Evolutionary conservation across 306 rosid species (phyloP), one percentile per base, ranked within the genome.

Genomic region (Calophaca sinica): DNA sequence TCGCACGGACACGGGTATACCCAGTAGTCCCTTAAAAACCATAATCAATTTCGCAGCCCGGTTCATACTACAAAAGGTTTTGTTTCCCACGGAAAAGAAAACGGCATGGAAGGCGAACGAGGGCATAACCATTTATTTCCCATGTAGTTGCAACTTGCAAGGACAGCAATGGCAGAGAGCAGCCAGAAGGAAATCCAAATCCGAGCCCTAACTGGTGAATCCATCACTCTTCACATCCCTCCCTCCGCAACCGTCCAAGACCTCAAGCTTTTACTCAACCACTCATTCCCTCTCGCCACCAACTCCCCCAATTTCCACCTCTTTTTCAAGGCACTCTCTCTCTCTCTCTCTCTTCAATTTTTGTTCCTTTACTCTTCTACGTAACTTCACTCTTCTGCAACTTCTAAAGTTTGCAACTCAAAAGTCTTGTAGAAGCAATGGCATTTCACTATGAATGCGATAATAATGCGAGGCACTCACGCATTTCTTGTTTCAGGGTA

Each of bases 301-400:
- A 57, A 29, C 51, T 83, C 84, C 80, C 86, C 91, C 81, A 83
- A 84, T 84, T 94, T 94, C 64, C 97, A 94, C 82, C 90, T 88
- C n/a, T 94, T 90, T 49, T 86, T 80, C 79, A 87, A 87, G 98
- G 97, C 49, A 85, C 70, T 1, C 52, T 1, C 58, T 8, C 44
- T 33, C 58, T 33, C 58, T 7, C 10, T 29, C 15, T 26, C 68
- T 20, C n/a, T 33, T n/a, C 4, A 8, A 33, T 12, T 44, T 44
- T 44, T 44, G 5, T 0, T 20, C 26, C 26, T 7, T 52, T 2
- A 8, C 6, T 35, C 9, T 46, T 42, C 6, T 3, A 54, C 7
- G 3, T 59, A 49, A 8, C 10, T 9, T 29, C 1, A 6, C 9
- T 73, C 29, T 33, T 10, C 11, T 42, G 5, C 39, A 14, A 2